Evolutionary conservation across 176 grass and related monocot species (phyloP), one percentile per base, ranked within the genome.

Genomic region (Carex parvula): DNA sequence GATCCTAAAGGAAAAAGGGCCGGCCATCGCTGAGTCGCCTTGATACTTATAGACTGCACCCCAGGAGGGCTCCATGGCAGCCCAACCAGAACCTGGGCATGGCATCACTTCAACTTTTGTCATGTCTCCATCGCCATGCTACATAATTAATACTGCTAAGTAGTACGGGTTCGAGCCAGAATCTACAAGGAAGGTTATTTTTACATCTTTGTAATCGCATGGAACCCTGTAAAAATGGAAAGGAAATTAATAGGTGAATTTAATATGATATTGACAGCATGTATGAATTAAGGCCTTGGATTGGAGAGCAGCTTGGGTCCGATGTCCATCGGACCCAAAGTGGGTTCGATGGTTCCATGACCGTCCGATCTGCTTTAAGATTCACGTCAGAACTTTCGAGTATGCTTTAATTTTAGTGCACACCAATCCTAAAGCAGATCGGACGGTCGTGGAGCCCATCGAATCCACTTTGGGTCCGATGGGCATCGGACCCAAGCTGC

Each of bases 91-190:
- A 56, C 79, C 78, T 50, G 60, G 2, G 3, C 7, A 1, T 64
- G 87, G 69, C 85, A 84, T 87, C 58, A 97, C 87, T 71, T 97
- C 94, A 4, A 97, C 90, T 1, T 82, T 48, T 5, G 64, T 56
- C 14, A 97, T 86, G 66, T 91, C 92, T 69, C 94, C 94, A 80
- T 97, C 94, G 2, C 90, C 92, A 26, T 63, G 62, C 74, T 85
- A 82, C 85, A 84, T 90, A 65, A 94, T 15, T 2, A 97, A 54
- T 42, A 97, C 39, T 2, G 92, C 94, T 4, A 97, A 68, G 87
- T 97, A 97, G 87, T 89, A 81, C 11, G 87, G 44, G 89, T 97
- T 97, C 32, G 94, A 94, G 7, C 94, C 92, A 26, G 35, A 24
- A 62, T 97, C 92, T 20, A 97, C 84, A 65, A 26, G 70, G 87